Evolutionary conservation across 257 asterid species (phyloP), one percentile per base, ranked within the genome.

Genomic region (Solanum tarijense): DNA sequence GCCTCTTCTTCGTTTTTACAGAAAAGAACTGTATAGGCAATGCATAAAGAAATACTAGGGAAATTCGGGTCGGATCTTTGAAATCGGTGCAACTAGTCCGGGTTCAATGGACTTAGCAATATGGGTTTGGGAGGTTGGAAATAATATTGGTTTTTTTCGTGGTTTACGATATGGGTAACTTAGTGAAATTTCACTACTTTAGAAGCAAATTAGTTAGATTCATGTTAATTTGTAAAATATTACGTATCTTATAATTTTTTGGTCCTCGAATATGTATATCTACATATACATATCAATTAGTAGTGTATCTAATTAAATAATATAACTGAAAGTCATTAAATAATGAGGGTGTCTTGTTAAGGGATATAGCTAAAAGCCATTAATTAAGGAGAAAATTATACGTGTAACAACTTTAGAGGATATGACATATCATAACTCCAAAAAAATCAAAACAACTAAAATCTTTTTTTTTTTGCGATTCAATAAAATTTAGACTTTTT

Each of bases 111-210:
- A 20, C 25, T 20, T 55, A 55, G 25, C 66, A 55, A 21, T 58
- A 58, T 58, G 68, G 68, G 68, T 58, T 7, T 58, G 68, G 68
- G 27, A 20, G 11, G 25, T 55, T 20, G 66, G 66, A 55, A 55
- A 55, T 20, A 18, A 7, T 7, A 55, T 7, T 18, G 11, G 3
- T 1, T 55, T 18, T 55, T 55, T 55, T 55, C 5, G 11, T 3
- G 5, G 11, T 55, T 20, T 55, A 55, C 5, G 0, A 3, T 20
- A 20, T 3, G 66, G 5, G 25, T 7, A 7, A 7, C 12, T 55
- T 20, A 7, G 0, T 0, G 0, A 1, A 20, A 55, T 55, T 55
- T 20, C 1, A 55, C 5, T 20, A 55, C 0, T 55, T 55, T 7
- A 20, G 0, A 7, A 20, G 66, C 1, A 55, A 55, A 55, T 55